Evolutionary conservation across 495 filamentous ascomycete genomes (phyloP).

Genomic region (Penicillium fimorum): DNA sequence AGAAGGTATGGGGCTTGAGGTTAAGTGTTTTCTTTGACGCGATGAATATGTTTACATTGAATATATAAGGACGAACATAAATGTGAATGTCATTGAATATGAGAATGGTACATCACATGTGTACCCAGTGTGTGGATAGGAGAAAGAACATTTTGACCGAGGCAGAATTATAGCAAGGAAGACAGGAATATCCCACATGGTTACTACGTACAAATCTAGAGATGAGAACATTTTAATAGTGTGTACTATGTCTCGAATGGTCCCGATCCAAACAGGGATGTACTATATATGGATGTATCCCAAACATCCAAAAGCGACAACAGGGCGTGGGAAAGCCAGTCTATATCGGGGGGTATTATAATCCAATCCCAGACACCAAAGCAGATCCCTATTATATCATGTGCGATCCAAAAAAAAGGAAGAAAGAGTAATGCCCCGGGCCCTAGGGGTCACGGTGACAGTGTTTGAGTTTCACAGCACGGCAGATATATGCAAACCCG

Average conservation of each 20-base stretch:
- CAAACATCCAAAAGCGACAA: background rate
- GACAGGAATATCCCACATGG: no score
- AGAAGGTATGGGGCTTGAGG: conserved; percentile 11
- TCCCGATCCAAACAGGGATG: background rate
- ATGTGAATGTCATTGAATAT: background rate
- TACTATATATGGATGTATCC: background rate
- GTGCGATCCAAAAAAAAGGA: background rate
- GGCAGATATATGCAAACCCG: background rate
- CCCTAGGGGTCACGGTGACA: background rate
- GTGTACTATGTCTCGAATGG: background rate
- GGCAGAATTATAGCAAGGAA: no score
- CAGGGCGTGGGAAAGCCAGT: background rate
- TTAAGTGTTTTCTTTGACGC: background rate
- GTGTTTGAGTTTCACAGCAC: background rate
- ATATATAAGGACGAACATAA: background rate
- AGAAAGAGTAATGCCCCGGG: background rate
- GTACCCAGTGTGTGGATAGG: no score
- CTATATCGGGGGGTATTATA: background rate
- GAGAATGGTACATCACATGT: no score
- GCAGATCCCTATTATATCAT: background rate
- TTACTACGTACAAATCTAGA: background rate
- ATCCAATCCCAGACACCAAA: background rate
- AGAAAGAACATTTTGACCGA: no score
- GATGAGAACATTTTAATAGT: background rate
- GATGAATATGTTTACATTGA: background rate